Evolutionary conservation across 192 early-diverging fungal genomes (phyloP).

Genomic region (Borealophlyctis nickersoniae): DNA sequence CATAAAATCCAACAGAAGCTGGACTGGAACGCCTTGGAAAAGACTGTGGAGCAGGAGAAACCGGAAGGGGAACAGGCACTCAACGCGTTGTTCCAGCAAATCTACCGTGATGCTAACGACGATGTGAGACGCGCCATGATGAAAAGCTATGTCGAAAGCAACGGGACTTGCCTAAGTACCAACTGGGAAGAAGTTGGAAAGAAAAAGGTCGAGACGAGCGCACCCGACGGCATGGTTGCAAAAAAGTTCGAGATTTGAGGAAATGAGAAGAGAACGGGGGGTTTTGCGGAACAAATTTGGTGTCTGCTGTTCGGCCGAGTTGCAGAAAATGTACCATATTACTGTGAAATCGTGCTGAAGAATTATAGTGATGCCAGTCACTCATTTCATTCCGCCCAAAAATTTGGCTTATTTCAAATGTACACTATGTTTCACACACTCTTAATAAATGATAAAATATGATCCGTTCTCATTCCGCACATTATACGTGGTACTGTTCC

Average conservation of each 20-base stretch:
- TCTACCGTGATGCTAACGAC: conserved; percentile 87
- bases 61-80: conserved; percentile 85
- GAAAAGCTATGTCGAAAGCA: conserved; percentile 95
- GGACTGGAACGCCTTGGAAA: conserved; percentile 87
- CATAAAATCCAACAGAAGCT: conserved; percentile 37
- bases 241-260: conserved; percentile 64
- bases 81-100: conserved; percentile 88
- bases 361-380: too few relatives aligned
- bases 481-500: too few relatives aligned
- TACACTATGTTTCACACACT: too few relatives aligned
- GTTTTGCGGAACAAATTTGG: too few relatives aligned
- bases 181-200: conserved; percentile 93
- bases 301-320: too few relatives aligned
- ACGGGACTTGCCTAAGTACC: conserved; percentile 90
- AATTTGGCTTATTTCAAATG: too few relatives aligned
- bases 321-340: too few relatives aligned
- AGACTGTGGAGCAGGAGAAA: conserved; percentile 72
- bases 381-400: too few relatives aligned
- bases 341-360: too few relatives aligned
- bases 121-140: conserved; percentile 92
- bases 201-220: conserved; percentile 78
- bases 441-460: too few relatives aligned
- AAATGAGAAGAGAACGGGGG: too few relatives aligned
- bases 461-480: too few relatives aligned
- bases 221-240: conserved; percentile 90